Base-by-base conservation (phyloP, 495 filamentous ascomycete genomes). In the Penicillium herquei region DNA sequence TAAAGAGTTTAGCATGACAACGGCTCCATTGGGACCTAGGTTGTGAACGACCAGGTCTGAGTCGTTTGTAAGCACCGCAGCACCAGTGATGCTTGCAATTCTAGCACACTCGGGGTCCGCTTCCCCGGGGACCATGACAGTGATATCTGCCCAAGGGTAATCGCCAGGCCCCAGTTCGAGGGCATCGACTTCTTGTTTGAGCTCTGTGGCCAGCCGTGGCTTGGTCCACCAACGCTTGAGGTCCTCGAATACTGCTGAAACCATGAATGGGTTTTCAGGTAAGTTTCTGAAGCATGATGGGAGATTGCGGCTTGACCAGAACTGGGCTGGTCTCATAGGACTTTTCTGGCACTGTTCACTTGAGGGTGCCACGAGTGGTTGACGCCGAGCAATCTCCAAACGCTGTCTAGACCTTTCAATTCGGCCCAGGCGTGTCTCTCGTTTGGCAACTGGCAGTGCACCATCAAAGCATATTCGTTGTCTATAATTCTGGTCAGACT, bases 401-500 rank as follows among this genome's bases (percentile, higher is more conserved):
- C 66, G 68, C 30, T 64, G 75, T 49, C 81, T 70, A 8, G 63
- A 73, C 51, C 50, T 67, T 40, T 76, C 65, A n/a, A 88, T 72
- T 14, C 87, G 77, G 8, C 60, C 39, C 17, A 78, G 52, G n/a
- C 87, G 78, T 7, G 74, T 81, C 0, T 69, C 57, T 21, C 74
- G 73, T 56, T 91, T 91, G 13, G 66, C 58, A 6, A 70, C 43
- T 8, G 90, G 90, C 10, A 95, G 74, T 41, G 81, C 85, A 21
- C 90, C 88, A 65, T 95, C 90, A 53, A 95, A 93, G 65, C 83
- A 91, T 49, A 95, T 89, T 32, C 66, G 54, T 48, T 71, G 57
- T 62, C 74, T 80, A 10, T 7, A 10, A 11, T 14, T 12, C 1
- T 45, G 33, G 8, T 51, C 17, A 52, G n/a, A 52, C 59, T 16